Percentiles rank a stretch among this genome's conserved stretches.
phyloP scores from a whole-genome alignment of 1,139 yeast species.

The Sugiyamaella pinicola region DNA sequence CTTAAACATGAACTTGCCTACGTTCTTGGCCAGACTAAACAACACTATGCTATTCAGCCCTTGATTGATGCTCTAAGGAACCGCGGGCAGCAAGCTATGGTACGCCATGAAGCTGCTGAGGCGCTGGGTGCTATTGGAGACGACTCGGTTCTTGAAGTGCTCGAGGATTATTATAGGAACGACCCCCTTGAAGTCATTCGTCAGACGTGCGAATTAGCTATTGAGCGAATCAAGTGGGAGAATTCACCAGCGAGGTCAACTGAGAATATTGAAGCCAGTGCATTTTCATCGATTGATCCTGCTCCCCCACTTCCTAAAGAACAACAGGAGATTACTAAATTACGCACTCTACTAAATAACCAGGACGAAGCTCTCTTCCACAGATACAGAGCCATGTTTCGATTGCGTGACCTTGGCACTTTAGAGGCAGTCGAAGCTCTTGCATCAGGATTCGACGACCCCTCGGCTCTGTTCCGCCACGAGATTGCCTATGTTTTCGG shows the following conservation, averaged over 20 bases:
- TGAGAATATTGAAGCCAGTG: constrained; percentile 74
- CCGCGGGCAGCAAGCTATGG: constrained; percentile 76
- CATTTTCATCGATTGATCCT: constrained; percentile 90
- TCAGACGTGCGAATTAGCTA: constrained; percentile 97
- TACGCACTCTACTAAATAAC: constrained; percentile 71
- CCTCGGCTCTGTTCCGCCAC: constrained; percentile 92
- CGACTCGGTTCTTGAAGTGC: constrained; percentile 65
- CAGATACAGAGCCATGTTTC: constrained; percentile 97
- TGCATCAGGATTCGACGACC: constrained; percentile 85
- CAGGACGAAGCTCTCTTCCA: constrained; percentile 80
- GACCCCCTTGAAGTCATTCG: constrained; percentile 88
- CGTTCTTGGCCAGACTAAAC: constrained; percentile 95
- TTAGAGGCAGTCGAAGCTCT: constrained; percentile 91
- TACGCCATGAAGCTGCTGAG: constrained; percentile 99
- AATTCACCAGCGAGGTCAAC: constrained; percentile 61
- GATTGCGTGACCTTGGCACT: constrained; percentile 91
- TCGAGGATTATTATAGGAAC: constrained; percentile 61
- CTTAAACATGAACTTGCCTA: constrained; percentile 98
- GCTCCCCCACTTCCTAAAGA: constrained; percentile 91
- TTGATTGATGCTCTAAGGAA: constrained; percentile 73
- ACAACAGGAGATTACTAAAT: constrained; percentile 57
- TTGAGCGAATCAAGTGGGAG: constrained; percentile 93
- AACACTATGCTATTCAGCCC: constrained; percentile 71
- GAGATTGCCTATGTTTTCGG: constrained; percentile 99
- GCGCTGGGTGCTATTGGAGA: constrained; percentile 97